Percentiles rank a stretch among this genome's conserved stretches.
Evolutionary conservation across 2,329 filamentous ascomycete genomes (phyloP).

Genomic region (Fusarium sp.): DNA sequence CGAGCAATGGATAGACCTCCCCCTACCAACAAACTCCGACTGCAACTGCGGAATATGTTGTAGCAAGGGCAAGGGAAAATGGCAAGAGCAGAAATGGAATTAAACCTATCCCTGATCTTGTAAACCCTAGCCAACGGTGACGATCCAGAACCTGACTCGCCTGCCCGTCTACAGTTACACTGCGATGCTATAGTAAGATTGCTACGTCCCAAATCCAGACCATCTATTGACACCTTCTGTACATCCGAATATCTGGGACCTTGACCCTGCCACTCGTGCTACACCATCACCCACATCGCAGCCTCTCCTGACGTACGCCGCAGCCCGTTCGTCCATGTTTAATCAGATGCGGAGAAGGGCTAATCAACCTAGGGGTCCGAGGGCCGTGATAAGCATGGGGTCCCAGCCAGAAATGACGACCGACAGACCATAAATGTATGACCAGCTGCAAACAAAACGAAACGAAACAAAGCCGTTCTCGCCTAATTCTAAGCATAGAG

Average conservation of each 20-base stretch:
- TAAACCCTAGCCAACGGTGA: conserved; percentile 22
- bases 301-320: conserved; percentile 11
- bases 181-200: conserved; percentile 22
- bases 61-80: not conserved
- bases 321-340: conserved; percentile 22
- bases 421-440: not conserved
- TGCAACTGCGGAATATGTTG: not conserved
- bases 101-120: conserved; percentile 12
- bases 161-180: conserved; percentile 25
- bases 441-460: conserved; percentile 27
- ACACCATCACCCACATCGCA: not conserved
- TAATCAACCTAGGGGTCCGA: conserved; percentile 11
- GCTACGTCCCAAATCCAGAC: conserved; percentile 18
- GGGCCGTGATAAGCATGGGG: conserved; percentile 13
- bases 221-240: conserved; percentile 19
- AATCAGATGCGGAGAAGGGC: conserved; percentile 30
- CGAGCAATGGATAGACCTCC: too few species aligned
- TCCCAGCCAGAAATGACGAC: conserved; percentile 2
- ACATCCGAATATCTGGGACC: conserved; percentile 10
- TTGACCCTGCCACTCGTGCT: not conserved
- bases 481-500: conserved; percentile 2
- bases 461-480: conserved; percentile 31
- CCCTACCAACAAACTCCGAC: too few species aligned
- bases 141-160: conserved; percentile 29
- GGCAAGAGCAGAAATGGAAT: not conserved